Evolutionary conservation across 441 rosid genomes (phyloP), one percentile per base, ranked within the genome.

Genomic region (Euphorbia schlechtendalii): DNA sequence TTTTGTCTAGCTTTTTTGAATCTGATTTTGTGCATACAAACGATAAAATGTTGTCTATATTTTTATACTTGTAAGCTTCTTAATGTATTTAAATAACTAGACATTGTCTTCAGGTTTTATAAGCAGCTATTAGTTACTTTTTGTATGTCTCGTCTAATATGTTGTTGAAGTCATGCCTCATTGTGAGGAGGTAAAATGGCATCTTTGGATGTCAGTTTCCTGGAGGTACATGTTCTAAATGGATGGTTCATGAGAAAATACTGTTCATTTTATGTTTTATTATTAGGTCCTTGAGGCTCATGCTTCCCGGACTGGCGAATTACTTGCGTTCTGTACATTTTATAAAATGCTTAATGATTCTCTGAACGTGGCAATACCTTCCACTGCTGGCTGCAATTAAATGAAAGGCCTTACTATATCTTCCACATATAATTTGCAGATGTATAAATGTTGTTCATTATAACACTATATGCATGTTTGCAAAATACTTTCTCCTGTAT

Each of bases 341-440:
- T 13, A 17, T 8, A 18, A 20, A 12, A 5, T 54, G 34, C 61
- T 61, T 43, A 15, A 28, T 28, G 32, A 61, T 54, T 28, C 22
- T 5, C 56, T 62, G 2, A 46, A 20, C 34, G 66, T 12, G 18
- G 14, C 52, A 53, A 45, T 25, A 8, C 40, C 56, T 43, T 61
- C n/a, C 57, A 28, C 30, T 21, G 61, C 56, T 56, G 8, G 55
- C 62, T 69, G 30, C 34, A 54, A 25, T 38, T 27, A 62, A 41
- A 11, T 27, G 30, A 18, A 5, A 36, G 25, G 60, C 36, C 30
- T 24, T 24, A n/a, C 52, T 2, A 28, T 0, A 43, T 56, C 14
- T 45, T 3, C n/a, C n/a, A 17, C 27, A 40, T 15, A 15, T 28
- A 43, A 18, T 45, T 66, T 43, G 56, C 36, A 18, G 3, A n/a